Evolutionary conservation across 257 asterid species (phyloP).

Genomic region (Cordia subcordata): DNA sequence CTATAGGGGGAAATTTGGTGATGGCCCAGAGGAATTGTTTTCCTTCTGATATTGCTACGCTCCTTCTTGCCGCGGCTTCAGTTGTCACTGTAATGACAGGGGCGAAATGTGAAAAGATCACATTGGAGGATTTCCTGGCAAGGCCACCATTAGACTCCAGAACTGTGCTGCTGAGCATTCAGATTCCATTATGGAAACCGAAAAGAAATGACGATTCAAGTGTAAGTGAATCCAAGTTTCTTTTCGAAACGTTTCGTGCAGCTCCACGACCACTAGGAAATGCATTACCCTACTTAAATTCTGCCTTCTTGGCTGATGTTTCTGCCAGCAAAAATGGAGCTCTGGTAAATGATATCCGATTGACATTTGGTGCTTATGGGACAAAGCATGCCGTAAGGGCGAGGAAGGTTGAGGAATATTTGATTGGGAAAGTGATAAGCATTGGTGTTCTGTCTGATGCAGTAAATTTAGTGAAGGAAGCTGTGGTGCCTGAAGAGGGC

Average conservation of each 20-base stretch:
- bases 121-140: conserved; percentile 45
- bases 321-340: conserved; percentile 23
- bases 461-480: conserved; percentile 37
- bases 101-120: conserved; percentile 25
- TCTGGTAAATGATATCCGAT: conserved; percentile 23
- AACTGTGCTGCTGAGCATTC: conserved; percentile 47
- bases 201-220: neutral
- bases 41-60: conserved; percentile 66
- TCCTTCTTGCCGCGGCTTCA: conserved; percentile 47
- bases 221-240: conserved; percentile 10
- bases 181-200: conserved; percentile 38
- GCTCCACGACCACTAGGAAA: conserved; percentile 66
- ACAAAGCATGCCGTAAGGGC: conserved; percentile 47
- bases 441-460: conserved; percentile 37
- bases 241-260: conserved; percentile 56
- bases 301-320: conserved; percentile 58
- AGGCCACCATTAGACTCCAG: conserved; percentile 43
- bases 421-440: conserved; percentile 32
- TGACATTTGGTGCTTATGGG: conserved; percentile 64
- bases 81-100: conserved; percentile 35
- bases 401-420: conserved; percentile 43
- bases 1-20: conserved; percentile 68
- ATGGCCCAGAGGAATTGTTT: conserved; percentile 65
- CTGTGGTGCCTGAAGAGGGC: conserved; percentile 48
- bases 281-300: conserved; percentile 63